Base-by-base conservation (phyloP, 2,329 filamentous ascomycete species). In the Alternaria sp. region DNA sequence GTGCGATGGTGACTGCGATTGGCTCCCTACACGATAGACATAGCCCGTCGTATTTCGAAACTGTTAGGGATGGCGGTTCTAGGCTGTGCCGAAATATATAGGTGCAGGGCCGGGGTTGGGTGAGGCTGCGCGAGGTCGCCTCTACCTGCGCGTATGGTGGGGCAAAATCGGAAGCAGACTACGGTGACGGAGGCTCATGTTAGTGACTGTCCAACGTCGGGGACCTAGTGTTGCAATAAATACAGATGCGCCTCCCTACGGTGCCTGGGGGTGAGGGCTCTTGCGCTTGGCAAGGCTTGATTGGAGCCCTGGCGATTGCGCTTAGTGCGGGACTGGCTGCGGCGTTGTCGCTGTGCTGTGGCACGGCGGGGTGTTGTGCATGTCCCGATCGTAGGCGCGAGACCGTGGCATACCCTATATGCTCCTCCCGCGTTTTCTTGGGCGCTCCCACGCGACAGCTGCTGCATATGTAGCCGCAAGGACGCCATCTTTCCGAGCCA, bases 401-500 rank as follows among this genome's bases (percentile, higher is more conserved):
- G 30, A 43, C 54, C 49, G 60, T 58, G 50, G 49, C 33, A 41
- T 69, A 26, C 56, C 51, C 55, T 63, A 79, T 80, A 79, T 80
- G 78, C 69, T 74, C 56, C 66, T 75, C 65, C 58, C 69, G 69
- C 76, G 73, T 69, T 68, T 71, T 58, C 61, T 75, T 47, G 56
- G 68, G 70, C 73, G 73, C 69, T 69, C 74, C 60, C 72, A 72
- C 68, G 71, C 75, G 67, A 71, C 66, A 64, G 58, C 69, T 30
- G 58, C 69, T 63, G 67, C 68, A 49, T 68, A 71, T 77, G 75
- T 73, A 71, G 72, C 64, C 53, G 59, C 63, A 64, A 69, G 64
- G 54, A 55, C 64, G 43, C 58, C 58, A 20, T 41, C 44, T n/a
- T 55, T 60, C 47, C 54, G 64, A 51, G 53, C 65, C 56, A 69